Evolutionary conservation across 2,329 filamentous ascomycete genomes (phyloP), one percentile per base, ranked within the genome.

Genomic region (Talaromyces sp.): DNA sequence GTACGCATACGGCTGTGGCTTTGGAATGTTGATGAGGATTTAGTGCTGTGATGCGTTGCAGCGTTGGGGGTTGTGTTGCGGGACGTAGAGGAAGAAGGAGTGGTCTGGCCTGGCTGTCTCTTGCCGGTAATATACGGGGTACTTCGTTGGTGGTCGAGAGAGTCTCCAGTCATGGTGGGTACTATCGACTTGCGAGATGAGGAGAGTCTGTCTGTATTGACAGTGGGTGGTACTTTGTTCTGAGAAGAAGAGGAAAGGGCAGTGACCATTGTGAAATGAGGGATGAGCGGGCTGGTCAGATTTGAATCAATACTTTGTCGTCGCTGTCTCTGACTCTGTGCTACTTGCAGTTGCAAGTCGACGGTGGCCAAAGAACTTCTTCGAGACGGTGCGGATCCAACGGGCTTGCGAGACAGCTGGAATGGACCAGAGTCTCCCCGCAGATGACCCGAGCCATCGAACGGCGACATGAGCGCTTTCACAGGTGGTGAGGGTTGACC

Each of bases 381-480:
- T 35, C 62, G 62, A 54, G 69, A 68, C 16, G 70, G 69, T 6
- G 66, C 69, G 31, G 75, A 76, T 1, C 73, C 73, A 16, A 77
- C 70, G 5, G 75, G 75, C 63, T 78, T 78, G 40, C 76, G 74
- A 62, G 72, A 66, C 7, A 78, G 61, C 7, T 69, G 69, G 39
- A 73, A 72, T 40, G 69, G 67, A 3, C 71, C 68, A 9, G 70
- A 68, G 5, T 69, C 69, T 25, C 62, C 42, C 58, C 68, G 64
- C 31, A 66, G 58, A 55, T 63, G 60, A 33, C 68, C 66, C 54
- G 67, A 65, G 9, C 67, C 67, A 42, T 71, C 64, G 18, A 58
- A 64, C 1, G 64, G 65, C 5, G 71, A 65, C 23, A 70, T 66
- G 21, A 76, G 63, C 21, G 75, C 73, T 60, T 70, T 76, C 16